Conservation (phyloP, 2,329 filamentous ascomycete species). For the Bipolaris victoriae region DNA sequence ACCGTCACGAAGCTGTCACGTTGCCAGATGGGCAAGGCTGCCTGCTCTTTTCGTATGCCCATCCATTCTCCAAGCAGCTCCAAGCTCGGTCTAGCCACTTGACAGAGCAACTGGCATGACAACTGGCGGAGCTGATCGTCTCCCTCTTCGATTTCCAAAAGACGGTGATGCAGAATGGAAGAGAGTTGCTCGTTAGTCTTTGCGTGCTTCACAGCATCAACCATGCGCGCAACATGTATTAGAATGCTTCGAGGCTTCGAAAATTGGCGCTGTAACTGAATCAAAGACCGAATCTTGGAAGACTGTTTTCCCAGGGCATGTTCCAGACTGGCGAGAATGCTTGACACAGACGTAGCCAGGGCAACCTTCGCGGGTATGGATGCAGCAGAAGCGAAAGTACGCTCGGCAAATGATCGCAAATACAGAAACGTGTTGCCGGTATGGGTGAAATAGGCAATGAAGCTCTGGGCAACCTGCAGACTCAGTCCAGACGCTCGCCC, state of each 20-base stretch:
- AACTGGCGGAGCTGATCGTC: conserved; percentile 67
- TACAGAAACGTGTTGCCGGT: conserved; percentile 47
- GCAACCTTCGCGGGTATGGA: conserved; percentile 51
- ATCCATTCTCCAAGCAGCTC: conserved; percentile 76
- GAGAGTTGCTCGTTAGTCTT: conserved; percentile 48
- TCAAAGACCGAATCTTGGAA: conserved; percentile 38
- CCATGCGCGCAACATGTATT: conserved; percentile 59
- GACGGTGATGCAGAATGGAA: conserved; percentile 45
- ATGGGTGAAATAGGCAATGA: conserved; percentile 54
- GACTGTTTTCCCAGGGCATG: conserved; percentile 44
- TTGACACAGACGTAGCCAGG: conserved; percentile 49
- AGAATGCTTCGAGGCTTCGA: conserved; percentile 60
- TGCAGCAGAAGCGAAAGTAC: conserved; percentile 42
- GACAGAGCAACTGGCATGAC: conserved; percentile 69
- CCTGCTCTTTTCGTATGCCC: conserved; percentile 61
- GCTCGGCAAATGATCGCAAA: conserved; percentile 46
- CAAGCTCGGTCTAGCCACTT: conserved; percentile 70
- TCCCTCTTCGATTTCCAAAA: conserved; percentile 64
- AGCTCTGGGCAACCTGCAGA: conserved; percentile 57
- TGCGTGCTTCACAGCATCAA: conserved; percentile 53
- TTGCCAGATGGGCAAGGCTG: conserved; percentile 33
- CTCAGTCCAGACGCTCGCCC: conserved; percentile 60
- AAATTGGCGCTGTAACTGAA: conserved; percentile 52
- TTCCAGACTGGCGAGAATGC: conserved; percentile 51
- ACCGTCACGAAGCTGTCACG: conserved; percentile 39